phyloP scores from a whole-genome alignment of 2,329 filamentous ascomycete genomes.

The Microdochium nivale region DNA sequence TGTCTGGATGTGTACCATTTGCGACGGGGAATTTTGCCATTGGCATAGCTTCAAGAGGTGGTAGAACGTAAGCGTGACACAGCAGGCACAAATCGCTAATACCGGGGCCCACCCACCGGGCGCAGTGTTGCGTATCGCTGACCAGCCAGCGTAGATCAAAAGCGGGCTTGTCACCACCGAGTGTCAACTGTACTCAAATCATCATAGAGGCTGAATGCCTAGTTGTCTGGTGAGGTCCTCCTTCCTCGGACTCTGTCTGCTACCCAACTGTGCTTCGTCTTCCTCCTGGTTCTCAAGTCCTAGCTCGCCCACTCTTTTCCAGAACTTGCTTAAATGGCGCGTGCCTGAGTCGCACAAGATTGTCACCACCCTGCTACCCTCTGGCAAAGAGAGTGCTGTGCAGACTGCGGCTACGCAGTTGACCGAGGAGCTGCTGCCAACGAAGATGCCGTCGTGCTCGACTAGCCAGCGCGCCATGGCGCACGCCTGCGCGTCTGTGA shows the following conservation, averaged over 20 bases:
- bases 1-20: no score
- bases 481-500: conserved; percentile 82
- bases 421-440: conserved; percentile 91
- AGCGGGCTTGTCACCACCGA: no score
- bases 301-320: conserved; percentile 62
- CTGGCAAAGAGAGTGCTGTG: conserved; percentile 54
- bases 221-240: conserved; percentile 41
- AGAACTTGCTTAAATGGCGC: conserved; percentile 77
- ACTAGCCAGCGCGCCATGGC: conserved; percentile 95
- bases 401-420: conserved; percentile 80
- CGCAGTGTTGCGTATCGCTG: no score
- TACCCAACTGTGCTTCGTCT: conserved; percentile 18
- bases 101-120: no score
- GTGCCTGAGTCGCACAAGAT: conserved; percentile 81
- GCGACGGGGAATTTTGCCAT: no score
- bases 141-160: no score
- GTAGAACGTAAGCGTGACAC: no score
- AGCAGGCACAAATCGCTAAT: no score
- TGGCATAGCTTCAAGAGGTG: no score
- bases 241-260: not conserved
- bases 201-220: conserved; percentile 25
- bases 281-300: conserved; percentile 53
- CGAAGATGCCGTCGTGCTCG: conserved; percentile 89
- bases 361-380: conserved; percentile 64
- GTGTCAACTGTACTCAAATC: not conserved